Evolutionary conservation across 169 alveolate species (phyloP).

Genomic region (Miamiensis avidus): DNA sequence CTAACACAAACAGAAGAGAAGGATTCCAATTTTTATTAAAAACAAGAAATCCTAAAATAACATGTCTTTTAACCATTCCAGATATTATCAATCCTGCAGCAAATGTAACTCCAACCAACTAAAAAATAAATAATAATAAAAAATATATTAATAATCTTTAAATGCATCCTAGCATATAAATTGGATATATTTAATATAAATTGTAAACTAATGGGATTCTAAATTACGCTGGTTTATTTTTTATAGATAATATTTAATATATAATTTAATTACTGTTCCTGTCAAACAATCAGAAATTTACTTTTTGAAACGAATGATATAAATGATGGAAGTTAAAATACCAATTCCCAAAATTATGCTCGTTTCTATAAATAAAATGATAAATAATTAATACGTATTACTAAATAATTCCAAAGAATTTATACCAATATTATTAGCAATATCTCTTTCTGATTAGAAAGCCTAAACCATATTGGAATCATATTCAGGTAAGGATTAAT

Average conservation of each 20-base stretch:
- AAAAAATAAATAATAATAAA: constrained; percentile 16
- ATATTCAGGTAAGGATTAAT: constrained; percentile 44
- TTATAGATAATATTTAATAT: too few species aligned
- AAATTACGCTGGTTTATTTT: too few species aligned
- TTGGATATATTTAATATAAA: neutral
- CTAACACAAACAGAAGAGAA: constrained; percentile 69
- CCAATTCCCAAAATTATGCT: neutral
- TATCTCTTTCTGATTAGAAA: neutral
- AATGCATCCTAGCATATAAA: neutral
- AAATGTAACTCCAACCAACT: constrained; percentile 66
- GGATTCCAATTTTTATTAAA: constrained; percentile 73
- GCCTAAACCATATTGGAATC: constrained; percentile 7
- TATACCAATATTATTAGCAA: neutral
- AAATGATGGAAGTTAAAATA: too few species aligned
- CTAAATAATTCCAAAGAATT: neutral
- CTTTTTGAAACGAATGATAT: too few species aligned
- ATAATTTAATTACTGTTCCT: neutral
- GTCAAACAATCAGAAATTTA: neutral
- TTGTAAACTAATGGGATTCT: too few species aligned
- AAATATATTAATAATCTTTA: neutral
- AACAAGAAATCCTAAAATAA: constrained; percentile 65
- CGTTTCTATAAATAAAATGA: neutral
- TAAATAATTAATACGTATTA: too few species aligned
- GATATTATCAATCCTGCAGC: constrained; percentile 74
- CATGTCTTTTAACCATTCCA: constrained; percentile 79